phyloP scores from a whole-genome alignment of 257 asterid species.

The Paraleonurus japonicus region DNA sequence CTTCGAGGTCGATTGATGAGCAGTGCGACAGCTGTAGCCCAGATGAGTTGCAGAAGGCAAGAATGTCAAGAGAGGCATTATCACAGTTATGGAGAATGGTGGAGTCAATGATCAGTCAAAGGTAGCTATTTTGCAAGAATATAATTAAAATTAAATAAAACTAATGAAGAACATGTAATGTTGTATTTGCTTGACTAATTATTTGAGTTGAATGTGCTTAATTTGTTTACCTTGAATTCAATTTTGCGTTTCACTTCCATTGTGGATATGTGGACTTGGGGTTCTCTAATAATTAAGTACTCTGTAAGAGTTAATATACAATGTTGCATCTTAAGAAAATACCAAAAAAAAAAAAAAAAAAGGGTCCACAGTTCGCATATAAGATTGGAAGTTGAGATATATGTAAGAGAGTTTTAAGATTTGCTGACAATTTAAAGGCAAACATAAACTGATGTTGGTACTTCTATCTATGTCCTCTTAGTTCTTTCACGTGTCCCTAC shows the following conservation, averaged over 20 bases:
- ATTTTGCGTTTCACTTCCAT: not conserved
- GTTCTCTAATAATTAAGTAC: not conserved
- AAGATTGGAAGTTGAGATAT: no score
- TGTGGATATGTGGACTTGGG: not conserved
- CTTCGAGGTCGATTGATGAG: slow-evolving; percentile 32
- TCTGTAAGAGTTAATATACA: not conserved
- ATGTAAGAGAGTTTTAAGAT: not conserved
- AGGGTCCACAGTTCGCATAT: no score
- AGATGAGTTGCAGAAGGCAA: slow-evolving; percentile 48
- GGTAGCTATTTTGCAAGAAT: slow-evolving; percentile 43
- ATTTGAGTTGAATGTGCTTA: slow-evolving; percentile 1
- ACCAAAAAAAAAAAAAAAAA: no score
- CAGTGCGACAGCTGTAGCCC: slow-evolving; percentile 36
- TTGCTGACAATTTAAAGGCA: not conserved
- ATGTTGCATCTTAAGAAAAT: not conserved
- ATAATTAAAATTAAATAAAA: not conserved
- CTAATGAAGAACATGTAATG: not conserved
- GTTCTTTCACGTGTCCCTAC: not conserved
- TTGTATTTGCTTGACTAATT: not conserved
- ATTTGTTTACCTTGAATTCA: not conserved
- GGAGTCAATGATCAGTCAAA: slow-evolving; percentile 50
- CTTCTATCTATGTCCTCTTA: not conserved
- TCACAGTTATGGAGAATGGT: slow-evolving; percentile 50
- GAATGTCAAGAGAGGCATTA: slow-evolving; percentile 59
- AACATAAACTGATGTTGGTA: not conserved